These are phyloP conservation scores for Lathyrus sativus DNA, from an alignment of 306 rosid genomes.

Conservation along the genomic window DNA sequence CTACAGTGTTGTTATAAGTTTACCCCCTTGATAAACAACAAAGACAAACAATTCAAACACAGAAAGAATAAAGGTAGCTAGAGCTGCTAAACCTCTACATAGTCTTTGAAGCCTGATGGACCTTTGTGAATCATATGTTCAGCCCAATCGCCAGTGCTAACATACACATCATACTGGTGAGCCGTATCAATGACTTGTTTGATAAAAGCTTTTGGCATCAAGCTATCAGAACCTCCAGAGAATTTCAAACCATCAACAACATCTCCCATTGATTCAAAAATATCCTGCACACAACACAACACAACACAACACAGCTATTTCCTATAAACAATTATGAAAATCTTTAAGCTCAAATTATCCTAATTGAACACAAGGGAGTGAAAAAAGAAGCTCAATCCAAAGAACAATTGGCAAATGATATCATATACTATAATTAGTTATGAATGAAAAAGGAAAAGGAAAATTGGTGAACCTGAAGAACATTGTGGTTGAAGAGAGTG, in stretches of 20 bases:
- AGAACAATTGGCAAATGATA: too few species aligned
- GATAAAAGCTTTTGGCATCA: conserved; percentile 66
- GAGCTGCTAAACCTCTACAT: conserved; percentile 59
- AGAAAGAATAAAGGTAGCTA: background rate
- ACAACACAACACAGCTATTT: conserved; percentile 10
- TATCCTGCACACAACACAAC: conserved; percentile 52
- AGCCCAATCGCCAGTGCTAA: conserved; percentile 94
- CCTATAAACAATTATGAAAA: background rate
- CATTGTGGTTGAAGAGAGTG: conserved; percentile 55
- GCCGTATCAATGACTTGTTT: conserved; percentile 80
- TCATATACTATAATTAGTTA: background rate
- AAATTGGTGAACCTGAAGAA: conserved; percentile 58
- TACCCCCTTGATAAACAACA: too few species aligned
- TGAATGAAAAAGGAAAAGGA: background rate
- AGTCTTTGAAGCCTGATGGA: conserved; percentile 71
- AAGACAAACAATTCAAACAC: too few species aligned
- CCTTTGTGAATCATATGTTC: conserved; percentile 70
- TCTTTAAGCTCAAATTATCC: background rate
- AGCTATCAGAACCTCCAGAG: conserved; percentile 80
- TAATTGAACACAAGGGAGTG: background rate
- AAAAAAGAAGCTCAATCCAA: too few species aligned
- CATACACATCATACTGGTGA: conserved; percentile 76
- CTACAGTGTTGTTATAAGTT: too few species aligned
- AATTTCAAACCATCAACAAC: conserved; percentile 89
- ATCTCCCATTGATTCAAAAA: conserved; percentile 78